Base-by-base conservation (phyloP, 768 basidiomycete genomes). In the Sporobolomyces pararoseus region DNA sequence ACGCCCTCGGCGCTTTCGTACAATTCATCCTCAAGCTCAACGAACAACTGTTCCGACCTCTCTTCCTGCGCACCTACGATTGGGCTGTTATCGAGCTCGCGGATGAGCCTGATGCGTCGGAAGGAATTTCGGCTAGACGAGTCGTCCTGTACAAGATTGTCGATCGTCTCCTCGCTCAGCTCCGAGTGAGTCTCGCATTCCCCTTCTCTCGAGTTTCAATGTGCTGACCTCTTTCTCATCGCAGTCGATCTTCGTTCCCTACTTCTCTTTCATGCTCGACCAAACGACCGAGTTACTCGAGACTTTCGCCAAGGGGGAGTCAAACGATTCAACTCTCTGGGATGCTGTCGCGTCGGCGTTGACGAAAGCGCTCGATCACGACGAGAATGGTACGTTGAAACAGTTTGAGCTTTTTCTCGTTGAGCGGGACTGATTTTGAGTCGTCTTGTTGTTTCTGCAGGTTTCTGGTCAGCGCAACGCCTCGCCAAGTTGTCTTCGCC, bases 1-100 rank as follows among this genome's bases (percentile, higher is more conserved):
- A 71, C 50, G 69, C 66, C 2, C 69, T 74, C 50, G 69, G 84
- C 2, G 88, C 93, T 0, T 97, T 96, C 84, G 83, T 88, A 16
- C 90, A 95, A 78, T 82, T 97, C 13, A 89, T 93, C 16, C 86
- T 91, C 63, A 97, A 97, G 79, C 82, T 99, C 62, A 96, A 94
- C 76, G 96, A 98, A 75, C 85, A 86, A 0, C 84, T 88, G 0
- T 98, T 99, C 86, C 85, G 86, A 71, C 93, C 95, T 1, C 81
- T 97, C 21, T 95, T 97, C 84, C 86, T 92, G 63, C 87, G 87
- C 63, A 79, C 94, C 66, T 92, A 90, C 76, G 96, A 99, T 78
- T 99, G 96, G 96, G 92, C 92, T 0, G 93, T 93, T 25, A 78
- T 81, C 60, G 80, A 80, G 37, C 71, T 80, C 7, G 75, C 78